A percentile compares a stretch with the other conserved stretches of the same genome.
Evolutionary conservation across 257 asterid species (phyloP).

Genomic region (Fraxinus cuspidata): DNA sequence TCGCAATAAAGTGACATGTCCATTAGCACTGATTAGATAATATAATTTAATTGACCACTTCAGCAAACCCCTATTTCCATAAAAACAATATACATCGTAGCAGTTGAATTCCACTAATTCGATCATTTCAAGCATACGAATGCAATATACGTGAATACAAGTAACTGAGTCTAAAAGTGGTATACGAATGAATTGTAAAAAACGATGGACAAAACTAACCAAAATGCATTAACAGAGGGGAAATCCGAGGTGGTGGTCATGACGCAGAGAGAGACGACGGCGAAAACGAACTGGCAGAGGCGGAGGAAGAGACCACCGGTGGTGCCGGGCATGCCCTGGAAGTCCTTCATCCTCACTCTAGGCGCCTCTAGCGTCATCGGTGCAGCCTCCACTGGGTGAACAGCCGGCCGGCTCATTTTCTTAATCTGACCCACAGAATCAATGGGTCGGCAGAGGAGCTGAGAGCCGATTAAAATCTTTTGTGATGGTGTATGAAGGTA

Average conservation of each 20-base stretch:
- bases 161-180: conserved; percentile 15
- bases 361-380: conserved; percentile 45
- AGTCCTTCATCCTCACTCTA: conserved; percentile 66
- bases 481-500: not conserved
- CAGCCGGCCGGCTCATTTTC: conserved; percentile 77
- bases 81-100: not conserved
- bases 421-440: not conserved
- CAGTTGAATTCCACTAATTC: not conserved
- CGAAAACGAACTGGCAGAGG: conserved; percentile 64
- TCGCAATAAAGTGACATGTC: too few relatives aligned
- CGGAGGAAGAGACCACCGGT: conserved; percentile 73
- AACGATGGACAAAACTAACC: conserved; percentile 44
- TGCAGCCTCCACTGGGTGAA: conserved; percentile 73
- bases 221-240: conserved; percentile 82
- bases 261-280: conserved; percentile 63
- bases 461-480: not conserved
- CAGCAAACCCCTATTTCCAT: not conserved
- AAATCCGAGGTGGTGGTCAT: conserved; percentile 87
- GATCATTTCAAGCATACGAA: not conserved
- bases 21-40: not conserved
- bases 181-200: not conserved
- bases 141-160: not conserved
- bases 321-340: conserved; percentile 82
- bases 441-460: not conserved
- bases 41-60: not conserved